Conservation (phyloP, 306 rosid species). For the Glycine soja region DNA sequence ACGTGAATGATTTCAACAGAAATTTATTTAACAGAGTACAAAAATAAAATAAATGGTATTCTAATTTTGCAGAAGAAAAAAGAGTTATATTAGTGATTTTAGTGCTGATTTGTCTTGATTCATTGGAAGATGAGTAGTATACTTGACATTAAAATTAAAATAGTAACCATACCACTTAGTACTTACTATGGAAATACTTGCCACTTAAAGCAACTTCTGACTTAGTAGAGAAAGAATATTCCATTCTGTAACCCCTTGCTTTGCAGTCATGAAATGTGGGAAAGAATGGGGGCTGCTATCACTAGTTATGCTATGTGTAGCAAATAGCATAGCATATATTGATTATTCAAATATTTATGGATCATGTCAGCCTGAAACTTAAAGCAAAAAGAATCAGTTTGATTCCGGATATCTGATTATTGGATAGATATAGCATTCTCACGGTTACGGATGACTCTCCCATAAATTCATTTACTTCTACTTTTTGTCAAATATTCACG, state of each 20-base stretch:
- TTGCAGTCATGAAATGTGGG: constrained; percentile 35
- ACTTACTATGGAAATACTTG: neutral
- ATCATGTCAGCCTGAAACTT: constrained; percentile 26
- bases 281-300: neutral
- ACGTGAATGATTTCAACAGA: too few species aligned
- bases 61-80: neutral
- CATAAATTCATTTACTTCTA: neutral
- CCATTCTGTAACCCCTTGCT: constrained; percentile 7
- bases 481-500: constrained; percentile 38
- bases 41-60: too few species aligned
- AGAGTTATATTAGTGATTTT: neutral
- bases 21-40: too few species aligned
- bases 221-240: constrained; percentile 21
- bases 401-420: constrained; percentile 35
- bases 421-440: neutral
- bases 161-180: neutral
- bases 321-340: neutral
- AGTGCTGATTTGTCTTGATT: neutral
- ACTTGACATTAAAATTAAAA: neutral
- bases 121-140: neutral
- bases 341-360: constrained; percentile 43
- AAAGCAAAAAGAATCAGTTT: constrained; percentile 21
- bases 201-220: neutral
- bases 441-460: constrained; percentile 13
- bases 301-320: too few species aligned